These are phyloP conservation scores for Miamiensis avidus DNA, from an alignment of 169 alveolate genomes.

Conservation along the genomic window DNA sequence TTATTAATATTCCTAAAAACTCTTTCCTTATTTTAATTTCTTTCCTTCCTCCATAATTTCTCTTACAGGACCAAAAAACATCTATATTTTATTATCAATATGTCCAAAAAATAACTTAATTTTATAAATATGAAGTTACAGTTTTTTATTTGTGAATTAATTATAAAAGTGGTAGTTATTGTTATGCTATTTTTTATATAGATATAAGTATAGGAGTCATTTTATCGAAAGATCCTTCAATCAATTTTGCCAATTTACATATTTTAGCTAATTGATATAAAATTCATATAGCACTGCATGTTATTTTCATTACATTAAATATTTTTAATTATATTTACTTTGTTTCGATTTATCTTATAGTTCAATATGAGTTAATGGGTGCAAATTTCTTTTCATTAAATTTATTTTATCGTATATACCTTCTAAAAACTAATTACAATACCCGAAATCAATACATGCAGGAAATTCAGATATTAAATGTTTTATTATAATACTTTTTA, in stretches of 20 bases:
- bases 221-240: neutral
- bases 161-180: neutral
- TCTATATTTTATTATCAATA: neutral
- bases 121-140: neutral
- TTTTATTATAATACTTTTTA: conserved; percentile 3
- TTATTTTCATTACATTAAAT: neutral
- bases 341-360: neutral
- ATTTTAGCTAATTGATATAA: neutral
- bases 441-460: conserved; percentile 7
- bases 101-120: neutral
- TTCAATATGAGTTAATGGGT: conserved; percentile 20
- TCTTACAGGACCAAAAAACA: neutral
- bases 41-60: conserved; percentile 18
- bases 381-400: conserved; percentile 13
- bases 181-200: conserved; percentile 4
- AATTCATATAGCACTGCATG: neutral
- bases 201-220: neutral
- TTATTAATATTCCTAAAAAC: conserved; percentile 8
- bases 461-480: conserved; percentile 14
- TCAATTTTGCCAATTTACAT: neutral
- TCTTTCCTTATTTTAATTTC: conserved; percentile 5
- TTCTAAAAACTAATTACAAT: conserved; percentile 3
- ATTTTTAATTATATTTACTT: conserved; percentile 18
- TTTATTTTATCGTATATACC: conserved; percentile 19
- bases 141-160: conserved; percentile 11